Evolutionary conservation across 2,329 filamentous ascomycete genomes (phyloP), one percentile per base, ranked within the genome.

Genomic region (Arthrobotrys sphaeroides): DNA sequence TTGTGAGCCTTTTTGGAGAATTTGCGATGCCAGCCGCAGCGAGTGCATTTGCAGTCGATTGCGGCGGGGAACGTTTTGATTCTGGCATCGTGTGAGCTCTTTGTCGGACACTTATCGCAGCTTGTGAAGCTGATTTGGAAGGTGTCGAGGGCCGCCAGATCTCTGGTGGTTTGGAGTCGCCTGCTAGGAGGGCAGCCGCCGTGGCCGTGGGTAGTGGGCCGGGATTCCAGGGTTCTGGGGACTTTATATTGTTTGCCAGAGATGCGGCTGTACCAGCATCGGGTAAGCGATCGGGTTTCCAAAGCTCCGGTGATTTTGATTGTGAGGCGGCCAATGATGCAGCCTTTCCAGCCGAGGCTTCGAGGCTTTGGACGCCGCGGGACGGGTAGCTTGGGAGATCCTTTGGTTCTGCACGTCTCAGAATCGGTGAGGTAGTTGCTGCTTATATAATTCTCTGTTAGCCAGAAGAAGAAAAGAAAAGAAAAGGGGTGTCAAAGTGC

Each of bases 301-400:
- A 72, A 4, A 45, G 28, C 26, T 77, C 73, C 47, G 61, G 60
- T 2, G 73, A 64, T 33, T 77, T 77, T 16, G 65, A 61, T 5
- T 60, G 53, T 0, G 69, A 66, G 13, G 64, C 47, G 6, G 73
- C 73, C n/a, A 77, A 61, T 13, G 42, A 26, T 1, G 73, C 73
- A 20, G 73, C 73, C 28, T 42, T 66, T 1, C 73, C 60, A 62
- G 73, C 73, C 18, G 73, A 76, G 20, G 65, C 18, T 31, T 69
- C 60, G 36, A 67, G 60, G 51, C 66, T 65, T 40, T 55, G 43
- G 24, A 77, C 24, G 12, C 73, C 73, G 28, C 49, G 73, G n/a
- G 73, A 66, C 12, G 73, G 73, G 16, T 66, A 72, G 16, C 73
- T 77, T n/a, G 73, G 73, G 5, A 72, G 66, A 45, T 77, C 53